Base-by-base conservation (phyloP, 1,284 basidiomycete genomes). In the Ganoderma lucidum region DNA sequence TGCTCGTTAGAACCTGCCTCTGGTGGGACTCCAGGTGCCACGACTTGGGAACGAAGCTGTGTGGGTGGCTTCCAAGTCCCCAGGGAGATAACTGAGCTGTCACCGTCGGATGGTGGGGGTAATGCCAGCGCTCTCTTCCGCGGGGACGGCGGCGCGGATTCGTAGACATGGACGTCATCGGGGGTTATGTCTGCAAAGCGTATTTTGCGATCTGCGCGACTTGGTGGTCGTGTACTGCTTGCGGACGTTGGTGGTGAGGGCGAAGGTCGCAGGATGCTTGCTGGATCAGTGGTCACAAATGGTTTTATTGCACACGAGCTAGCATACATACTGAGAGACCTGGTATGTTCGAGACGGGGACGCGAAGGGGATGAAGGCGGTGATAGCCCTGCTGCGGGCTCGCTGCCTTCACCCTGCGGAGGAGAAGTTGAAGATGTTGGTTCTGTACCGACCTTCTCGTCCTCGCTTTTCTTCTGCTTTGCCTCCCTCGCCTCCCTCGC, bases 101-200 rank as follows among this genome's bases (percentile, higher is more conserved):
- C 86, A 58, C 72, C 75, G 6, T 74, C 77, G 6, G 84, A 79
- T 0, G 89, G 87, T 4, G 91, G 83, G 0, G 90, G 88, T 0
- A 85, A 75, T 0, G 81, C 79, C 3, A 87, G 72, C 0, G 81
- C 70, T 64, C 83, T 83, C 70, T 83, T 85, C 55, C 86, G 86
- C 0, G 93, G 93, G 3, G 93, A 94, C 2, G 90, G 83, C 1
- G 93, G 93, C 1, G 89, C 90, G 28, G 93, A 93, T 74, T 93
- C 91, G 75, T 94, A 95, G 0, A 94, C 90, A 77, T 93, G 85
- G 1, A 95, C 87, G 68, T 88, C 85, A 9, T 81, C 75, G 0
- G 86, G 82, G 0, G 82, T 85, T 14, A 88, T 76, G 9, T 88
- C 85, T 32, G 87, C 86, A 67, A 89, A 89, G n/a, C 87, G 86